Evolutionary conservation across 2,329 filamentous ascomycete genomes (phyloP).

Genomic region (Colletotrichum sp.): DNA sequence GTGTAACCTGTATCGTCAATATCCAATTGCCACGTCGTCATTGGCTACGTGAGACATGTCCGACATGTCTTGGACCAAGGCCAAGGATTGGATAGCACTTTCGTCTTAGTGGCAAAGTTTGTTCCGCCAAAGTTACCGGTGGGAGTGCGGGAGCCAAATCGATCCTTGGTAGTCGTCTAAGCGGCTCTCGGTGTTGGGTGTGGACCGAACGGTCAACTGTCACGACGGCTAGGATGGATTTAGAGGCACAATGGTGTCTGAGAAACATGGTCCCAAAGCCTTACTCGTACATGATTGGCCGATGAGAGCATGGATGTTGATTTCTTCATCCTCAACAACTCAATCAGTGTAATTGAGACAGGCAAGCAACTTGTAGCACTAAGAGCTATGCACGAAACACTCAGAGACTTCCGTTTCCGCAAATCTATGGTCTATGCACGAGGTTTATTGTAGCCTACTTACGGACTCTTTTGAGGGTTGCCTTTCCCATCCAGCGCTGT

Average conservation of each 20-base stretch:
- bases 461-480: not conserved
- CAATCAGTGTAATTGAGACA: not conserved
- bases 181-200: not conserved
- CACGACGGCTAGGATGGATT: not conserved
- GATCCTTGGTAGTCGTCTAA: not conserved
- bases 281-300: not conserved
- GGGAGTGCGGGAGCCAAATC: not conserved
- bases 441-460: no score
- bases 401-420: fast-evolving
- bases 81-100: not conserved
- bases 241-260: not conserved
- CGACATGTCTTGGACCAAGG: not conserved
- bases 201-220: not conserved
- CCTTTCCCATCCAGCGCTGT: not conserved
- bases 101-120: not conserved
- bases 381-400: not conserved
- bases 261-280: not conserved
- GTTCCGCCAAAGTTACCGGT: not conserved
- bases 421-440: not conserved
- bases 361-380: not conserved
- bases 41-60: not conserved
- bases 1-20: not conserved
- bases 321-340: not conserved
- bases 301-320: not conserved
- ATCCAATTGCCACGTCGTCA: not conserved